A percentile compares a stretch with the other conserved stretches of the same genome.
These are phyloP conservation scores for Lachnellula arida DNA, from an alignment of 2,329 filamentous ascomycete species.

Conservation along the genomic window DNA sequence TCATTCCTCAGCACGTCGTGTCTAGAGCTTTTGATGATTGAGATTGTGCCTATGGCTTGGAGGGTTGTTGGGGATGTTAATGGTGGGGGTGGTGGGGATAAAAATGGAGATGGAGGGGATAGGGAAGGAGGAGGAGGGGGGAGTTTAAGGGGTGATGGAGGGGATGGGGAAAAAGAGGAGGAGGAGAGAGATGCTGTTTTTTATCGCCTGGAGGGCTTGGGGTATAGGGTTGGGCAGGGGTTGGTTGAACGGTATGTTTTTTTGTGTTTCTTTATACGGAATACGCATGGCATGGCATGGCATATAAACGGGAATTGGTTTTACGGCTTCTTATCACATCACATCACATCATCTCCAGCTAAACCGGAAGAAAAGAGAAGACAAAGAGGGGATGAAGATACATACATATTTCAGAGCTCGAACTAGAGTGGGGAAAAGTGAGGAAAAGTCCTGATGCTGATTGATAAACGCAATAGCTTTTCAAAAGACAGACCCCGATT, in stretches of 20 bases:
- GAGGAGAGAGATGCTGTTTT: slow-evolving; percentile 82
- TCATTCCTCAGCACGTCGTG: slow-evolving; percentile 78
- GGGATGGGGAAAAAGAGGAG: slow-evolving; percentile 56
- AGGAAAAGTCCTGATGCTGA: neutral
- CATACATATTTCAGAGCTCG: no score
- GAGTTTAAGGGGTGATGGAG: slow-evolving; percentile 32
- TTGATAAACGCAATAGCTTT: slow-evolving; percentile 53
- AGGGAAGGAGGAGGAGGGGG: slow-evolving; percentile 15
- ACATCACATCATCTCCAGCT: neutral
- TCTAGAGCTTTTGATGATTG: slow-evolving; percentile 92
- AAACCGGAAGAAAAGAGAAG: neutral
- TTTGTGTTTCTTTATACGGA: no score
- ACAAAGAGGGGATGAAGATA: no score
- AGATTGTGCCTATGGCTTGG: slow-evolving; percentile 91
- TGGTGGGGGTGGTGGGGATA: slow-evolving; percentile 58
- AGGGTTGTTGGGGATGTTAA: slow-evolving; percentile 65
- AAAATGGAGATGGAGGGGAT: slow-evolving; percentile 48
- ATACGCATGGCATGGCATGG: no score
- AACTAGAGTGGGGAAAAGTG: neutral
- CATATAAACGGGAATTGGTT: no score
- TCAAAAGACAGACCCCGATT: slow-evolving; percentile 81
- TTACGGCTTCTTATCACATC: no score
- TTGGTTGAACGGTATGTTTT: slow-evolving; percentile 79
- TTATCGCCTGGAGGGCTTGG: slow-evolving; percentile 75
- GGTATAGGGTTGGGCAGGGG: slow-evolving; percentile 89